Evolutionary conservation across 345 rosid genomes (phyloP).

Genomic region (Garcia nutans): DNA sequence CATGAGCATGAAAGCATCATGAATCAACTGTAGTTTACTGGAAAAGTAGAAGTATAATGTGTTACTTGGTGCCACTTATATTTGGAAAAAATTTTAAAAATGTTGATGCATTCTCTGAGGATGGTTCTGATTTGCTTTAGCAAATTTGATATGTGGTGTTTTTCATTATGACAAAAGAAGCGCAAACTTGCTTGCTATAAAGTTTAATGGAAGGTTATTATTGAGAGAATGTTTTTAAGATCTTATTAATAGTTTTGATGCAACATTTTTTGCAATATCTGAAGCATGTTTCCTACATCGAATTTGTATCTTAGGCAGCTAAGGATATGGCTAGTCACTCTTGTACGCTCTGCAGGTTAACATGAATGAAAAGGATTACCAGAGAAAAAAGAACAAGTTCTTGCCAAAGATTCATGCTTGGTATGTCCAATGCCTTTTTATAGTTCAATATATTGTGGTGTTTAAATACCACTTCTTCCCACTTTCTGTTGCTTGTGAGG

Average conservation of each 20-base stretch:
- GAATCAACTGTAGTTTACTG: not conserved
- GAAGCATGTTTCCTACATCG: not conserved
- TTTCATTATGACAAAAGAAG: not conserved
- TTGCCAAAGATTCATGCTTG: constrained; percentile 98
- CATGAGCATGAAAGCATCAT: not conserved
- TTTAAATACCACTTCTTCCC: not conserved
- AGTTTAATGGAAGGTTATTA: not conserved
- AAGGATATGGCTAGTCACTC: not conserved
- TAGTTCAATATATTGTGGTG: not conserved
- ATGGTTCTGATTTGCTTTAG: not conserved
- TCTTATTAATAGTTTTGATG: not conserved
- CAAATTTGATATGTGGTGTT: not conserved
- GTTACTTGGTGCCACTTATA: not conserved
- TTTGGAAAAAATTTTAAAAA: not conserved
- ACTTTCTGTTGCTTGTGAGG: not conserved
- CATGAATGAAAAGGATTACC: constrained; percentile 94
- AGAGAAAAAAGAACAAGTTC: constrained; percentile 94
- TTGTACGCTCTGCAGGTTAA: constrained; percentile 56
- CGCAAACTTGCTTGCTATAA: not conserved
- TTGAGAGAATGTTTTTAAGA: not conserved
- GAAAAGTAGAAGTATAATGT: not conserved
- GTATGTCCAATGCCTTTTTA: constrained; percentile 36
- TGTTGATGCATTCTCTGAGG: not conserved
- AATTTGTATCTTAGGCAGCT: not conserved
- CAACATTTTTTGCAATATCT: not conserved